Percentiles rank a stretch among this genome's conserved stretches.
phyloP scores from a whole-genome alignment of 805 yeast genomes.

The Pichia membranifaciens region DNA sequence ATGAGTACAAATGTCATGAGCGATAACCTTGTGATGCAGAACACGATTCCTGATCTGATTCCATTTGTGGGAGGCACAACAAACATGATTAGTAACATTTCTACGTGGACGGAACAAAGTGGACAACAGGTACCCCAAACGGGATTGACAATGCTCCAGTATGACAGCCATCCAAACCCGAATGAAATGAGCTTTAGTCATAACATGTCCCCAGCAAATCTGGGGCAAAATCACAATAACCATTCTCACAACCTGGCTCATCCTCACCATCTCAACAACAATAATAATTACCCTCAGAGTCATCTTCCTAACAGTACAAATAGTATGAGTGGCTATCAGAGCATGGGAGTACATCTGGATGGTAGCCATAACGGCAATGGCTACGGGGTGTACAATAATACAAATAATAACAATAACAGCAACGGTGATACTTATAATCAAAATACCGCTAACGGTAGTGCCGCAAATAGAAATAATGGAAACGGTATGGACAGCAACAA shows the following conservation, averaged over 20 bases:
- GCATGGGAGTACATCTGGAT: background rate
- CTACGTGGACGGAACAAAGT: constrained; percentile 52
- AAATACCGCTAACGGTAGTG: background rate
- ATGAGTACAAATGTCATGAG: background rate
- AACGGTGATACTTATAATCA: background rate
- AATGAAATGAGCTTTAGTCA: background rate
- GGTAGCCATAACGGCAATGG: background rate
- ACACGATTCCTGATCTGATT: constrained; percentile 25
- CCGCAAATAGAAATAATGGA: background rate
- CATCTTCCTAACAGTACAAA: background rate
- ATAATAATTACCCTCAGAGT: background rate
- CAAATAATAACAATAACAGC: background rate
- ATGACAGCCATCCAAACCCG: constrained; percentile 2
- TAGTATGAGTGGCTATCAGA: background rate
- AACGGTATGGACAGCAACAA: background rate
- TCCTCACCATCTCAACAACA: background rate
- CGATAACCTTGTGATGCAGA: constrained; percentile 17
- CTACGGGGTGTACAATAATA: background rate
- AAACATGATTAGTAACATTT: constrained; percentile 55
- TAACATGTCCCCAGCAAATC: background rate
- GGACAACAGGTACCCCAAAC: constrained; percentile 37
- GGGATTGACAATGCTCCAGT: constrained; percentile 27
- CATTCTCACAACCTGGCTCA: constrained; percentile 3
- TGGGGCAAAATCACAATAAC: background rate
- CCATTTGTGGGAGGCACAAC: constrained; percentile 45